A percentile compares a stretch with the other conserved stretches of the same genome.
Conservation (phyloP, 345 rosid species). For the Zanthoxylum bungeanum region DNA sequence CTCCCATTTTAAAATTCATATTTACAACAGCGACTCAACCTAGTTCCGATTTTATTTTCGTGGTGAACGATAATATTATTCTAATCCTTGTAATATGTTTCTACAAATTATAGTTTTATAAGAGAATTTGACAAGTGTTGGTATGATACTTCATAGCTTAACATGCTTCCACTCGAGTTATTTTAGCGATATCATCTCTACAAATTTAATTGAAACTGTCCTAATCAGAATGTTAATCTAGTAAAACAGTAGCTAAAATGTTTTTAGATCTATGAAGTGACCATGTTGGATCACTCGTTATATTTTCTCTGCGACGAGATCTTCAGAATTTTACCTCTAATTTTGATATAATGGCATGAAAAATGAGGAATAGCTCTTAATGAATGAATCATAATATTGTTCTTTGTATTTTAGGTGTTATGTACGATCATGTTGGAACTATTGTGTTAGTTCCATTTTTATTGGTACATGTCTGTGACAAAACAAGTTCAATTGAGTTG, state of each 20-base stretch:
- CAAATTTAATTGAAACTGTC: background rate
- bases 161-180: background rate
- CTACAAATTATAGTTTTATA: no score
- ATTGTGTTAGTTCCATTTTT: no score
- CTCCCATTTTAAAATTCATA: no score
- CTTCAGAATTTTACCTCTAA: background rate
- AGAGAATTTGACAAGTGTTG: no score
- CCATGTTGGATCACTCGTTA: background rate
- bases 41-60: no score
- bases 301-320: background rate
- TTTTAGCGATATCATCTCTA: background rate
- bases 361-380: background rate
- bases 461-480: no score
- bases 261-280: background rate
- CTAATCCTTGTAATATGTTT: no score
- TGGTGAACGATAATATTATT: no score
- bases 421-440: background rate
- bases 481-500: no score
- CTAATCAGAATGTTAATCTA: background rate
- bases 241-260: background rate
- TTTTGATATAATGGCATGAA: background rate
- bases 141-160: constrained; percentile 14
- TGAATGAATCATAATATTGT: background rate
- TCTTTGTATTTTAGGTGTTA: background rate
- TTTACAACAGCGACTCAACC: no score